These are phyloP conservation scores for Paramecium pentaurelia DNA, from an alignment of 73 alveolate species.

Conservation along the genomic window DNA sequence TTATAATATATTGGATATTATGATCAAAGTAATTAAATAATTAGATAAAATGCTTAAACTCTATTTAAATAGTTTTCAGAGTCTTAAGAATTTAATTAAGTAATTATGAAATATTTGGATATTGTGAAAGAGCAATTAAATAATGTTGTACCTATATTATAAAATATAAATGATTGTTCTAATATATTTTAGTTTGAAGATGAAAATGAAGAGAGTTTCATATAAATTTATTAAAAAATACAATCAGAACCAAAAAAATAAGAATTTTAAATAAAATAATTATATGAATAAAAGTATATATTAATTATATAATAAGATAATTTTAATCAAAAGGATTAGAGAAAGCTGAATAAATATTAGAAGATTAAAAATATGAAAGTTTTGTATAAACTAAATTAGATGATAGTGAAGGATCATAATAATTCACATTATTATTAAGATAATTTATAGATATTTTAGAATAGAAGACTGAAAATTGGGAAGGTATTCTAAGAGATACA, in stretches of 20 bases:
- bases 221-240: background rate
- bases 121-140: background rate
- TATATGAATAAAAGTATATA: background rate
- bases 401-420: background rate
- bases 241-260: background rate
- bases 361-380: background rate
- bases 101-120: background rate
- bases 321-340: background rate
- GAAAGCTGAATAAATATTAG: background rate
- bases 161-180: background rate
- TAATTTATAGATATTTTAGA: background rate
- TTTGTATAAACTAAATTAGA: background rate
- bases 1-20: background rate
- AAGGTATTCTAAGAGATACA: background rate
- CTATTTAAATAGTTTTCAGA: background rate
- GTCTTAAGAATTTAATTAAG: background rate
- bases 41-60: background rate
- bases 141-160: background rate
- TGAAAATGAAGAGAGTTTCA: background rate
- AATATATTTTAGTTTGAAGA: background rate
- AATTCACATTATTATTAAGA: background rate
- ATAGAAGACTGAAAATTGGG: background rate
- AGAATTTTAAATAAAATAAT: background rate
- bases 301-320: background rate
- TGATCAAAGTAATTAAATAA: background rate